These are phyloP conservation scores for Monosporozyma aquatica DNA, from an alignment of 805 yeast genomes.

Conservation along the genomic window DNA sequence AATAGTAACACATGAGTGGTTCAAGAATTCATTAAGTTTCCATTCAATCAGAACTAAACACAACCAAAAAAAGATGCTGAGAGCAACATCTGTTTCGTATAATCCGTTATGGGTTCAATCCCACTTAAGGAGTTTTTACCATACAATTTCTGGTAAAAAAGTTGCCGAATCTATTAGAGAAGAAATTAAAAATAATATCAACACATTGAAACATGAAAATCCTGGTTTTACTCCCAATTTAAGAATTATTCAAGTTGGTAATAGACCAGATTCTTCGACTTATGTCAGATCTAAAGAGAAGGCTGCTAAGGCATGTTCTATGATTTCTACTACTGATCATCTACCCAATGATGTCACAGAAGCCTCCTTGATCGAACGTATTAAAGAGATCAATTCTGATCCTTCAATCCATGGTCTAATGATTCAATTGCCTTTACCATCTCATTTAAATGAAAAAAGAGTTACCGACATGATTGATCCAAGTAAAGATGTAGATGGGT, in stretches of 20 bases:
- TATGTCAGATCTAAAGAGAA: slow-evolving; percentile 73
- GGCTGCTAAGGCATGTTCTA: slow-evolving; percentile 65
- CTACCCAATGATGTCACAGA: slow-evolving; percentile 51
- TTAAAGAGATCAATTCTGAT: slow-evolving; percentile 50
- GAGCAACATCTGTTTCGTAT: neutral
- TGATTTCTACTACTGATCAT: slow-evolving; percentile 50
- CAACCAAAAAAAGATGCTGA: slow-evolving; percentile 1
- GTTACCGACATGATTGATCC: slow-evolving; percentile 59
- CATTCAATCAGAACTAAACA: neutral
- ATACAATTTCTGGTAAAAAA: slow-evolving; percentile 39
- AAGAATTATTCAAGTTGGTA: slow-evolving; percentile 69
- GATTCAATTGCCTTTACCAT: slow-evolving; percentile 71
- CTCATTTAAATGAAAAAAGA: slow-evolving; percentile 55
- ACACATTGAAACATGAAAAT: slow-evolving; percentile 29
- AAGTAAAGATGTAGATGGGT: slow-evolving; percentile 76
- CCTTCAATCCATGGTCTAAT: slow-evolving; percentile 58
- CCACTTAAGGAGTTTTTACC: slow-evolving; percentile 10
- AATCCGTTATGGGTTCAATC: neutral
- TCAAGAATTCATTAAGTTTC: too few relatives aligned
- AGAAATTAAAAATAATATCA: slow-evolving; percentile 34
- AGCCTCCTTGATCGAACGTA: slow-evolving; percentile 43
- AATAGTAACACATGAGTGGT: too few relatives aligned
- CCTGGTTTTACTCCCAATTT: slow-evolving; percentile 56
- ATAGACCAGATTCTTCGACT: slow-evolving; percentile 69
- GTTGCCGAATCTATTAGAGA: slow-evolving; percentile 38